Base-by-base conservation (phyloP, 1,284 basidiomycete genomes). In the Paramarasmius palmivorus region DNA sequence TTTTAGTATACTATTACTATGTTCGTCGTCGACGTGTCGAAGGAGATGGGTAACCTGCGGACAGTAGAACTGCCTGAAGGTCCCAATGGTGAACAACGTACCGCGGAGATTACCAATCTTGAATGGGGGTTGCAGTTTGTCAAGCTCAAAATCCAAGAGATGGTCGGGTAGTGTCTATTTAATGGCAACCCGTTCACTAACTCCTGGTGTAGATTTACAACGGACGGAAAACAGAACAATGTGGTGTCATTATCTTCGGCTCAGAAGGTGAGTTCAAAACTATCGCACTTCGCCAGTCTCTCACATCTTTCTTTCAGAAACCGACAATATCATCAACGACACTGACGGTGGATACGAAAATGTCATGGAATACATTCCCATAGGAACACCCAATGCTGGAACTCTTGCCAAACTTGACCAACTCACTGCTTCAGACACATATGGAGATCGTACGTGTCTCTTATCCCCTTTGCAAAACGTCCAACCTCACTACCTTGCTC, bases 191-290 rank as follows among this genome's bases (percentile, higher is more conserved):
- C 25, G 8, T 32, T 49, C 42, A 41, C 36, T 44, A 40, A 57
- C 37, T 49, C 49, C 42, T 49, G 50, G 17, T 59, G 17, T 60
- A 95, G 93, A 93, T 97, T 56, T 93, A 87, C 65, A 84, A 90
- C 59, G 90, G 87, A 4, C 77, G 94, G 40, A 97, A 97, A 74
- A 96, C 95, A 9, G 94, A 96, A 63, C 86, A 92, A 62, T 93
- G 93, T 64, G 92, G 90, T 17, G 82, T 98, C 32, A 81, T 96
- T 44, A 72, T 88, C 3, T 95, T 93, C 64, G 94, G 94, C 12
- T 83, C 87, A 6, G 85, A 92, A 67, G 79, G 92, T 90, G 62
- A 14, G 7, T n/a, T 26, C 8, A 19, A 48, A n/a, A 40, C 20
- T 19, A 37, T 29, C 12, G 17, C 46, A 10, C 41, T n/a, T 9